Evolutionary conservation across 257 asterid species (phyloP).

Genomic region (Craterostigma plantagineum): DNA sequence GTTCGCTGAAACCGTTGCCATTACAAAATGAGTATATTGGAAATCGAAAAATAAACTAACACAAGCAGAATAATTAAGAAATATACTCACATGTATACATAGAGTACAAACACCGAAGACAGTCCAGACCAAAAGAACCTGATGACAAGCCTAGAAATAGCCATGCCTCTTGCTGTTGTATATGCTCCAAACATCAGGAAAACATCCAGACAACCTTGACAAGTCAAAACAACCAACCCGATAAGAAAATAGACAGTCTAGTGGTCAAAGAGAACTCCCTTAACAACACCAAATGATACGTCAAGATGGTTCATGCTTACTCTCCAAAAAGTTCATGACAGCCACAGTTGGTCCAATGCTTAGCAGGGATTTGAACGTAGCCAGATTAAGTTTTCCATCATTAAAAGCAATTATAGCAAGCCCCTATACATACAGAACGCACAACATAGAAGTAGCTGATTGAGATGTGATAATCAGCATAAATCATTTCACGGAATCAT

Average conservation of each 20-base stretch:
- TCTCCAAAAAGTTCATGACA: conserved; percentile 71
- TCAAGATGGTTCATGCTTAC: conserved; percentile 25
- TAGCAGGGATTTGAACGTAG: conserved; percentile 56
- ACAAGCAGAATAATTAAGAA: conserved; percentile 2
- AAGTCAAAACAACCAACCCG: conserved; percentile 6
- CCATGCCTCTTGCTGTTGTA: conserved; percentile 89
- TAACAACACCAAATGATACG: conserved; percentile 4
- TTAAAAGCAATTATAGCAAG: conserved; percentile 78
- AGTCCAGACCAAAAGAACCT: conserved; percentile 81
- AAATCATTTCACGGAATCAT: no score
- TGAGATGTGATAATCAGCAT: neutral
- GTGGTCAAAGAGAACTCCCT: conserved; percentile 5
- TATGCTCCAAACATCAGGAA: conserved; percentile 91
- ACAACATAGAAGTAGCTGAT: neutral
- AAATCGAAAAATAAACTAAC: conserved; percentile 3
- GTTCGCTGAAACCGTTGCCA: conserved; percentile 44
- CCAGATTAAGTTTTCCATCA: conserved; percentile 40
- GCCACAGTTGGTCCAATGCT: conserved; percentile 88
- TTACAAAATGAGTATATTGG: conserved; percentile 13
- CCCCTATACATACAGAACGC: conserved; percentile 27
- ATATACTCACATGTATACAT: conserved; percentile 63
- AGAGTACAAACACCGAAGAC: conserved; percentile 53
- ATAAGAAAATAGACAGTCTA: conserved; percentile 2
- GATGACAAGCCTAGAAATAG: conserved; percentile 82
- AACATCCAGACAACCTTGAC: conserved; percentile 70